These are phyloP conservation scores for Neurospora pannonica DNA, from an alignment of 495 filamentous ascomycete genomes.

Conservation along the genomic window DNA sequence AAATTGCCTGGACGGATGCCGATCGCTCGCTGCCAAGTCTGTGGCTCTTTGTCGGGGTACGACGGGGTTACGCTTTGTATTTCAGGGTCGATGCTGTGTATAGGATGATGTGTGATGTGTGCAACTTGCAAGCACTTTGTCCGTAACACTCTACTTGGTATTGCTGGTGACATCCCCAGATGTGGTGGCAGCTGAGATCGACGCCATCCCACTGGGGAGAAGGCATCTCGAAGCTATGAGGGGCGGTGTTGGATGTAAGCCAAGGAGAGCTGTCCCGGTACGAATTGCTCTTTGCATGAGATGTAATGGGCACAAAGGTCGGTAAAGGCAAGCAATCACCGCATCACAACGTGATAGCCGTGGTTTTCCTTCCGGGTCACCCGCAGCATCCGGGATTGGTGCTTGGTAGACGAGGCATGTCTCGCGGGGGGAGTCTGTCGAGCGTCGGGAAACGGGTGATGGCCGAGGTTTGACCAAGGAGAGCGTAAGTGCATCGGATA, in stretches of 20 bases:
- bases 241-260: slow-evolving; percentile 1
- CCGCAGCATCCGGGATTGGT: not conserved
- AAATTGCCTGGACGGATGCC: not conserved
- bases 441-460: not conserved
- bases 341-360: slow-evolving; percentile 1
- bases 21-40: not conserved
- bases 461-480: not conserved
- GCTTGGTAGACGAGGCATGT: not conserved
- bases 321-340: slow-evolving; percentile 7
- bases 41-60: not conserved
- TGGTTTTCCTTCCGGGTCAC: not conserved
- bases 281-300: not conserved
- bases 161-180: not conserved
- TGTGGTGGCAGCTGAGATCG: not conserved
- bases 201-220: not conserved
- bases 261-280: not conserved
- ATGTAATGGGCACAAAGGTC: slow-evolving; percentile 13
- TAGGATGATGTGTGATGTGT: not conserved
- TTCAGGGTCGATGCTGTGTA: not conserved
- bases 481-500: not conserved
- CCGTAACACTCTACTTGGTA: not conserved
- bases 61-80: not conserved
- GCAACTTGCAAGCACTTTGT: not conserved
- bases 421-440: not conserved
- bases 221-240: not conserved